Base-by-base conservation (phyloP, 1,139 yeast genomes). In the Yamadazyma oceani region DNA sequence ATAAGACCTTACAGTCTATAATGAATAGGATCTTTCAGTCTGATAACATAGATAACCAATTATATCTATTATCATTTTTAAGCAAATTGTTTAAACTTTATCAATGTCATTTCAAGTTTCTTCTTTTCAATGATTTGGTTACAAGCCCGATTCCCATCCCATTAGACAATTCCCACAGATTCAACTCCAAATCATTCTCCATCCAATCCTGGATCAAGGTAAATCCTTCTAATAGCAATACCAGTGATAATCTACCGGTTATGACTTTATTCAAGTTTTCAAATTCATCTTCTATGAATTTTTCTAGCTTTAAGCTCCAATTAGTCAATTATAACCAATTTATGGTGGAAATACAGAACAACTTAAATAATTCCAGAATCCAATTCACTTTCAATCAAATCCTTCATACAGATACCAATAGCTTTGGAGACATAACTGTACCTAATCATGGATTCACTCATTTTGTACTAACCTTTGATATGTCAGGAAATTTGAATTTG, bases 171-270 rank as follows among this genome's bases (percentile, higher is more conserved):
- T 53, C 47, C 12, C 38, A 46, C 4, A 49, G 46, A 42, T 49
- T 48, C 22, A 34, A 52, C 15, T 55, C 34, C 16, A 48, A 42
- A 25, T 7, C 36, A 9, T 47, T 66, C 36, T 51, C 73, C 2
- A 50, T 70, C 6, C 66, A 64, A 22, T 44, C 66, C 2, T 69
- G 75, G 74, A 57, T 69, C 43, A 66, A 62, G 42, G 36, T 67
- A 17, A 53, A 51, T 32, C 13, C 28, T 36, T 33, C 38, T 27
- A 36, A 41, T 28, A 13, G 32, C 5, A 37, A 32, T 15, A 29
- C 41, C 3, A 42, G 36, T 27, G 54, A 51, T 3, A 58, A 55
- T 14, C 10, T 40, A 13, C 35, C 55, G 3, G 21, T 55, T 3
- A 36, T 50, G 6, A 52, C 62, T 3, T 45, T 69, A 24, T 54